Conservation (phyloP, 257 asterid genomes). For the Echium plantagineum region DNA sequence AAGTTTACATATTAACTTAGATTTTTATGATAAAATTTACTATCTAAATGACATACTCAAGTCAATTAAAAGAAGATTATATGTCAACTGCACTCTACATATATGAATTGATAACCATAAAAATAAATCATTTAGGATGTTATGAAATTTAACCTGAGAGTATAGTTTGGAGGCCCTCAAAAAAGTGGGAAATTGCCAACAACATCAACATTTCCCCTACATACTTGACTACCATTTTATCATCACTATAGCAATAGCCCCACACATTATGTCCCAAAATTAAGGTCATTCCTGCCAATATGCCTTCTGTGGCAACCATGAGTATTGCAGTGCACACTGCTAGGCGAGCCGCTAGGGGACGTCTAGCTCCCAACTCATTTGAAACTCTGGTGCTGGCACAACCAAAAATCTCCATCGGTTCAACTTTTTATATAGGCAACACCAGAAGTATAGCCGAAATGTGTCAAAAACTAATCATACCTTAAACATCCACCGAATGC, state of each 20-base stretch:
- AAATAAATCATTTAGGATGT: background rate
- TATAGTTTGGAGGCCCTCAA: conserved; percentile 32
- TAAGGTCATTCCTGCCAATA: conserved; percentile 30
- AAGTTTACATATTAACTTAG: too few relatives aligned
- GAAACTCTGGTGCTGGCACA: conserved; percentile 50
- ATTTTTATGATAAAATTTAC: too few relatives aligned
- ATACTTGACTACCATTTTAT: conserved; percentile 32
- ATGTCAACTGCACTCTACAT: too few relatives aligned
- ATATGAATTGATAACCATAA: too few relatives aligned
- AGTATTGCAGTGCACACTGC: conserved; percentile 40
- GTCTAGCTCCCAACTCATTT: conserved; percentile 58
- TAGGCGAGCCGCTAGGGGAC: conserved; percentile 42
- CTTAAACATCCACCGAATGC: conserved; percentile 67
- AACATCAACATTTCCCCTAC: conserved; percentile 48
- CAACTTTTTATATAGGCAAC: too few relatives aligned
- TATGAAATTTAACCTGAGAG: conserved; percentile 21
- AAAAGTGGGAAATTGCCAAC: conserved; percentile 33
- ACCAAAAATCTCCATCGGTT: too few relatives aligned
- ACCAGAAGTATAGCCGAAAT: too few relatives aligned
- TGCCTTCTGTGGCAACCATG: conserved; percentile 40
- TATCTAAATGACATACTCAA: too few relatives aligned
- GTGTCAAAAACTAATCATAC: conserved; percentile 11
- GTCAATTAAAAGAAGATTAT: too few relatives aligned
- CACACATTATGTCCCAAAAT: conserved; percentile 36
- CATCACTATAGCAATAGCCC: conserved; percentile 55